Evolutionary conservation across 2,329 filamentous ascomycete species (phyloP).

Genomic region (Calycina marina): DNA sequence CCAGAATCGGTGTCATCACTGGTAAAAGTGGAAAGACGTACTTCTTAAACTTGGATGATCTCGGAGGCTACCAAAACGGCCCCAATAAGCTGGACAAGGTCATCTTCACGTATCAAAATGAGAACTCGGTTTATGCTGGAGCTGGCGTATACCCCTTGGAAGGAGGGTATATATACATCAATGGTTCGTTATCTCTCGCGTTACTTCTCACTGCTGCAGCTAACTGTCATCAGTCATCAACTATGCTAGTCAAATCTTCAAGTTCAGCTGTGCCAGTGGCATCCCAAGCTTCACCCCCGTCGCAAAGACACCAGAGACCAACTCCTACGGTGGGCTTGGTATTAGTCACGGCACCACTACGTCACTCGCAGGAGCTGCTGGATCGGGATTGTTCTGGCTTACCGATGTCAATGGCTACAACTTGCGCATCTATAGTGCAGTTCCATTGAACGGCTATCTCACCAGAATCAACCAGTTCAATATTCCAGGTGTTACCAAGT

Average conservation of each 20-base stretch:
- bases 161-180: constrained; percentile 29
- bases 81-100: constrained; percentile 22
- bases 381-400: constrained; percentile 26
- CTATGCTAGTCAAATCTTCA: constrained; percentile 23
- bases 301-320: constrained; percentile 19
- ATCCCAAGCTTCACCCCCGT: constrained; percentile 23
- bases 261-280: constrained; percentile 21
- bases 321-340: constrained; percentile 21
- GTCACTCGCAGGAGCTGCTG: constrained; percentile 20
- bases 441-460: constrained; percentile 24
- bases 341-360: constrained; percentile 25
- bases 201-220: constrained; percentile 22
- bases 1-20: constrained; percentile 24
- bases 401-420: constrained; percentile 24
- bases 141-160: constrained; percentile 28
- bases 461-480: constrained; percentile 22
- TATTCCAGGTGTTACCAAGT: constrained; percentile 24
- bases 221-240: constrained; percentile 8
- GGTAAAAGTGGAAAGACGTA: constrained; percentile 28
- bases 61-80: constrained; percentile 26
- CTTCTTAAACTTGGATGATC: constrained; percentile 26
- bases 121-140: constrained; percentile 24
- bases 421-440: constrained; percentile 25
- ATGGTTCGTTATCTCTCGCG: constrained; percentile 19
- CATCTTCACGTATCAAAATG: constrained; percentile 24